Evolutionary conservation across 2,329 filamentous ascomycete species (phyloP), one percentile per base, ranked within the genome.

Genomic region (Epichloe aotearoae): DNA sequence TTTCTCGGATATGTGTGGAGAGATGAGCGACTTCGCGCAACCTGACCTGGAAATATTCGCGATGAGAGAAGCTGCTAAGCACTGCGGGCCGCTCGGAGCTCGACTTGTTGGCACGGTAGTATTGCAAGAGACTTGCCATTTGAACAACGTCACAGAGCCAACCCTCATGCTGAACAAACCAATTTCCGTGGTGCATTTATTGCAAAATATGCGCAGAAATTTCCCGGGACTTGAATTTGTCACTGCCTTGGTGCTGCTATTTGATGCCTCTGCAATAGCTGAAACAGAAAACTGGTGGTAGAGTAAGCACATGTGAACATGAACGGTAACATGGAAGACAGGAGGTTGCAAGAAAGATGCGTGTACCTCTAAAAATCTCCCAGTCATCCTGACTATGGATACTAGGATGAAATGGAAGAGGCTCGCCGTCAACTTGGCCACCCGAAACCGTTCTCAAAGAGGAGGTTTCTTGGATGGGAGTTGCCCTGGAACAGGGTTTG

Each of bases 21-120:
- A 62, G 12, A 82, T 60, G 19, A 81, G 65, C 0, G 75, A 76
- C 59, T 80, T 80, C 40, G 78, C 75, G 26, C 73, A 79, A 12
- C 74, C 77, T 1, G 76, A 77, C n/a, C 76, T 71, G 12, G 76
- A 70, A 41, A 77, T 71, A 1, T 73, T 76, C 10, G 76, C 71
- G 19, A 75, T 61, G 26, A 82, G 65, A 49, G 73, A 74, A 1
- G 75, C 72, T 4, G 75, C 71, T 3, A 81, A 66, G 52, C 77
- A 81, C 47, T 79, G 71, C 0, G 68, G 58, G 34, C 73, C 67
- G 41, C 58, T 71, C 5, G 73, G 76, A 4, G 53, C 55, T 23
- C 50, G 50, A 39, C 55, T 53, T 26, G 55, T 42, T 4, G 52
- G 54, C 40, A 54, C 30, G 15, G 61, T 66, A 52, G 63, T 67